These are phyloP conservation scores for Dioszegia hungarica DNA, from an alignment of 768 basidiomycete genomes.

Conservation along the genomic window DNA sequence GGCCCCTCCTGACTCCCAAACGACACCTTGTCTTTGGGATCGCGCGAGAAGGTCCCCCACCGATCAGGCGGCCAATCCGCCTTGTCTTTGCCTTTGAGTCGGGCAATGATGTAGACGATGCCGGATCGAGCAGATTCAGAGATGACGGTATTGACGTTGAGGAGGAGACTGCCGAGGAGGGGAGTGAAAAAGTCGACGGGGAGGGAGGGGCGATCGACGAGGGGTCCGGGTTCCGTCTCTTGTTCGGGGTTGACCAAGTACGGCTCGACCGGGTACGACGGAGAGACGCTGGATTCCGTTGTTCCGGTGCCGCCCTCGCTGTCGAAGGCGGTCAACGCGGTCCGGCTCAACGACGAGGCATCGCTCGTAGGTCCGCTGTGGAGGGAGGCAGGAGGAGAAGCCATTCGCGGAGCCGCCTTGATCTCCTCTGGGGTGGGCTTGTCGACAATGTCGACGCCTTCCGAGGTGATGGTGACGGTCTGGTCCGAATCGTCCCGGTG, in stretches of 20 bases:
- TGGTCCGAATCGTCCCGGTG: background rate
- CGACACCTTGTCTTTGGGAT: slow-evolving; percentile 25
- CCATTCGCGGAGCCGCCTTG: background rate
- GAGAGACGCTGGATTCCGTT: background rate
- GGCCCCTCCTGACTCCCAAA: slow-evolving; percentile 44
- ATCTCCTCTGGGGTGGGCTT: slow-evolving; percentile 30
- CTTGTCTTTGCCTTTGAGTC: slow-evolving; percentile 64
- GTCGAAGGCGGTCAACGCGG: slow-evolving; percentile 7
- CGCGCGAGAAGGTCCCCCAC: slow-evolving; percentile 23
- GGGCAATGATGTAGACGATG: slow-evolving; percentile 69
- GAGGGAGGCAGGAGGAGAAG: background rate
- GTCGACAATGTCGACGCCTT: slow-evolving; percentile 37
- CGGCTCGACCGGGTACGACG: background rate
- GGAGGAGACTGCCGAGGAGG: slow-evolving; percentile 78
- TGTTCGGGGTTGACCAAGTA: slow-evolving; percentile 4
- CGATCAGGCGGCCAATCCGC: slow-evolving; percentile 43
- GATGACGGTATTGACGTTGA: slow-evolving; percentile 70
- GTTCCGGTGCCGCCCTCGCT: slow-evolving; percentile 3
- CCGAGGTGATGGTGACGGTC: slow-evolving; percentile 32
- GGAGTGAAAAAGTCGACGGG: slow-evolving; percentile 85
- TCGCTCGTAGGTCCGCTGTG: slow-evolving; percentile 9
- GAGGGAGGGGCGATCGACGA: slow-evolving; percentile 49
- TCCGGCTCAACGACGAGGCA: background rate
- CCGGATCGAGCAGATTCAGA: slow-evolving; percentile 68
- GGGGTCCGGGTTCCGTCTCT: slow-evolving; percentile 13